A percentile compares a stretch with the other conserved stretches of the same genome.
phyloP scores from a whole-genome alignment of 306 rosid species.

The Sphenostylis stenocarpa region DNA sequence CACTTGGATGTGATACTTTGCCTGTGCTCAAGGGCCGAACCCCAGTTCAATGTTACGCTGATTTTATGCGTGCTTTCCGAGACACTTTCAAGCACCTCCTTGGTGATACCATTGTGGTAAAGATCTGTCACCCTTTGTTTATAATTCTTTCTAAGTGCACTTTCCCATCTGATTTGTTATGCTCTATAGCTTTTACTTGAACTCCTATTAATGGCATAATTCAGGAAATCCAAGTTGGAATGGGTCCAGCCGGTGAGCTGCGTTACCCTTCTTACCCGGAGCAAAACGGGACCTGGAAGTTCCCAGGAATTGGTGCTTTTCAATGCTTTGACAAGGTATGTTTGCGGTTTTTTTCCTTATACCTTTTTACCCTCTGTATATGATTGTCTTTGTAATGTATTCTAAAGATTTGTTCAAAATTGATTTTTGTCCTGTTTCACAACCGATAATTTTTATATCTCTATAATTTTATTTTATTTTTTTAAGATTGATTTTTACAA shows the following conservation, averaged over 20 bases:
- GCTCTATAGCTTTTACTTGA: background rate
- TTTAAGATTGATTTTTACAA: background rate
- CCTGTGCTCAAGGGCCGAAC: constrained; percentile 93
- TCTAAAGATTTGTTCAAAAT: background rate
- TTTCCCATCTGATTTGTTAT: background rate
- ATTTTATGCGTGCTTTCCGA: constrained; percentile 89
- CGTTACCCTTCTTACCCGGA: constrained; percentile 98
- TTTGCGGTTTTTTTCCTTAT: background rate
- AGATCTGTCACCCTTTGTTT: background rate
- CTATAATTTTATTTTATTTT: too few species aligned
- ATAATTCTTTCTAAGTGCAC: background rate
- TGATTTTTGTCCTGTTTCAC: background rate
- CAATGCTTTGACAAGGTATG: constrained; percentile 94
- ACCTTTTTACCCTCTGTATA: background rate
- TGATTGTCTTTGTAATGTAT: background rate
- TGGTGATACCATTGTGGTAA: constrained; percentile 94
- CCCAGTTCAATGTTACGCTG: constrained; percentile 90
- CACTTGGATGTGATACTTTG: constrained; percentile 83
- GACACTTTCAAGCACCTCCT: constrained; percentile 79
- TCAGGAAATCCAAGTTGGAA: constrained; percentile 99
- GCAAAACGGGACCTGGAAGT: constrained; percentile 83
- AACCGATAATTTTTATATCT: background rate
- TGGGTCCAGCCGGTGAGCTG: constrained; percentile 99
- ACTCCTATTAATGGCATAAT: background rate
- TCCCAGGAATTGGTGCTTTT: constrained; percentile 97